Evolutionary conservation across 2,329 filamentous ascomycete genomes (phyloP).

Genomic region (Monosporascus sp.): DNA sequence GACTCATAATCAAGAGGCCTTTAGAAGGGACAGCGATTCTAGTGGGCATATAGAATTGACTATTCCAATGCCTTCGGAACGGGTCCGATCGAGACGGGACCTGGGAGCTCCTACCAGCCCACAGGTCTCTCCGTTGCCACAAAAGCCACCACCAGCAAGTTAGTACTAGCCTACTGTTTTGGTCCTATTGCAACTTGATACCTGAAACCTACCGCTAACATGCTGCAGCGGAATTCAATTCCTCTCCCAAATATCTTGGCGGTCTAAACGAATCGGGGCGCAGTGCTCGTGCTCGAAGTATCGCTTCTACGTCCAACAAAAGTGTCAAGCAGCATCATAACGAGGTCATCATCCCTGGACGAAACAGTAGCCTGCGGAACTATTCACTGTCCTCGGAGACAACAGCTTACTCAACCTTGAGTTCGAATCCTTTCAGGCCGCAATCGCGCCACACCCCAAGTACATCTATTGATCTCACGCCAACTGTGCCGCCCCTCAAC

Average conservation of each 20-base stretch:
- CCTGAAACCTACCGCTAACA: conserved; percentile 9
- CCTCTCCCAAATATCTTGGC: conserved; percentile 3
- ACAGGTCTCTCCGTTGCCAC: conserved; percentile 12
- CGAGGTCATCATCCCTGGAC: conserved; percentile 30
- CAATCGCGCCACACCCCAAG: conserved; percentile 39
- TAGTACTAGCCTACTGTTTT: conserved; percentile 8
- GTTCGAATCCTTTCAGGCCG: conserved; percentile 36
- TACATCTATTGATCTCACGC: conserved; percentile 37
- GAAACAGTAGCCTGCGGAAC: conserved; percentile 32
- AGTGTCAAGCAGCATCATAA: conserved; percentile 27
- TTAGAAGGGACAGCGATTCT: conserved; percentile 7
- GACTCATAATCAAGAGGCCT: conserved; percentile 6
- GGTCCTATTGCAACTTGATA: conserved; percentile 1
- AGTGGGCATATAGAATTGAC: conserved; percentile 9
- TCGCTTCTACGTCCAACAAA: conserved; percentile 16
- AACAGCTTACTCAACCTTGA: conserved; percentile 33
- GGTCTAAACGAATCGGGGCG: conserved; percentile 7
- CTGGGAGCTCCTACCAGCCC: conserved; percentile 16
- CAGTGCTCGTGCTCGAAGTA: conserved; percentile 18
- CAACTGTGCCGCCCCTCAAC: conserved; percentile 13
- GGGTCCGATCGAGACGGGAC: conserved; percentile 10
- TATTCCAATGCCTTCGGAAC: conserved; percentile 6
- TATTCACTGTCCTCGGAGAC: conserved; percentile 39
- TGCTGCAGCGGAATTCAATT: conserved; percentile 10
- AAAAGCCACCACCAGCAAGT: conserved; percentile 14